A percentile compares a stretch with the other conserved stretches of the same genome.
Conservation (phyloP, 2,329 filamentous ascomycete genomes). For the Fusarium palustre region DNA sequence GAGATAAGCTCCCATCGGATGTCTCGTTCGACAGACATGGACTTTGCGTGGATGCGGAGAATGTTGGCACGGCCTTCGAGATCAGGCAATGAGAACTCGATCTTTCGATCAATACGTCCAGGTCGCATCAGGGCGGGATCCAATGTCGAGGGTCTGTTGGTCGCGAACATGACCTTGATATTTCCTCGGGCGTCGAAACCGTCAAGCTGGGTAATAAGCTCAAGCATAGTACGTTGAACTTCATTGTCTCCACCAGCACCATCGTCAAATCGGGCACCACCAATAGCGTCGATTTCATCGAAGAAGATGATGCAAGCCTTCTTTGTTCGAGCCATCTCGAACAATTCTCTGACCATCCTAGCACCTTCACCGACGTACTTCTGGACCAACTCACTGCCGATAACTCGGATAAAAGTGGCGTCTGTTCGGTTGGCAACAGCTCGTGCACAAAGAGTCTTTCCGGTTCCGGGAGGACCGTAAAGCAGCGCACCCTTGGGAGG, state of each 20-base stretch:
- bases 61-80: slow-evolving; percentile 98
- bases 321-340: slow-evolving; percentile 99
- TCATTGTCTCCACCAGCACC: slow-evolving; percentile 97
- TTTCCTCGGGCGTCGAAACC: slow-evolving; percentile 97
- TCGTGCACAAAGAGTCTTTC: slow-evolving; percentile 97
- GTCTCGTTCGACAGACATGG: slow-evolving; percentile 98
- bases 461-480: slow-evolving; percentile 97
- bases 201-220: slow-evolving; percentile 95
- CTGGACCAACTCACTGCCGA: slow-evolving; percentile 96
- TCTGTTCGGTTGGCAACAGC: slow-evolving; percentile 98
- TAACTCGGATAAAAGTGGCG: slow-evolving; percentile 98
- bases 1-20: slow-evolving; percentile 99
- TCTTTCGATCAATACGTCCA: slow-evolving; percentile 97
- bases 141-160: slow-evolving; percentile 93
- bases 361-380: slow-evolving; percentile 99
- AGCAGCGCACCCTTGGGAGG: slow-evolving; percentile 96
- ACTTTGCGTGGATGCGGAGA: slow-evolving; percentile 97
- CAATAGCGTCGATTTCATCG: slow-evolving; percentile 96
- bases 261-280: slow-evolving; percentile 95
- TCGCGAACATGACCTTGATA: slow-evolving; percentile 99
- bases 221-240: slow-evolving; percentile 97
- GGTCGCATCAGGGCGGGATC: slow-evolving; percentile 98
- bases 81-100: slow-evolving; percentile 97
- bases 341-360: slow-evolving; percentile 97
- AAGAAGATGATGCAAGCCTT: slow-evolving; percentile 99